Percentiles rank a stretch among this genome's conserved stretches.
These are phyloP conservation scores for Pseudovirgaria hyperparasitica DNA, from an alignment of 2,329 filamentous ascomycete species.

Conservation along the genomic window DNA sequence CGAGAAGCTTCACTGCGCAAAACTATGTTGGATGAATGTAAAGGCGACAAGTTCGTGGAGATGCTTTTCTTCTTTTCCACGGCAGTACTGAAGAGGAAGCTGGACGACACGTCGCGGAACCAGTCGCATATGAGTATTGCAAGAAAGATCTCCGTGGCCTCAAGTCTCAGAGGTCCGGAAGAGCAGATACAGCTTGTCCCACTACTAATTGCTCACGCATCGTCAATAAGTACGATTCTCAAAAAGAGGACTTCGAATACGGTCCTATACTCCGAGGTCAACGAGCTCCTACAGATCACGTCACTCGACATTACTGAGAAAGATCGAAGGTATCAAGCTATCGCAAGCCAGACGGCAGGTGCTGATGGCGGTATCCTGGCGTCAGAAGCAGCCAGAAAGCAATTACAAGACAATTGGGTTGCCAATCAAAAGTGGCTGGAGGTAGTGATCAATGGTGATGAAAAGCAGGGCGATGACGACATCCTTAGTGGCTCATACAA, in stretches of 20 bases:
- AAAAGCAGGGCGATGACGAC: conserved; percentile 41
- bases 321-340: conserved; percentile 44
- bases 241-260: conserved; percentile 47
- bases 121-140: conserved; percentile 25
- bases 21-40: conserved; percentile 95
- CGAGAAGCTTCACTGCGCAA: conserved; percentile 73
- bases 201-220: conserved; percentile 61
- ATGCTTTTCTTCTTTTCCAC: conserved; percentile 74
- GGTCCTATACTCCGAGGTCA: conserved; percentile 49
- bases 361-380: conserved; percentile 14
- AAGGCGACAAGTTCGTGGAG: conserved; percentile 81
- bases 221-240: conserved; percentile 48
- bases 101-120: conserved; percentile 41
- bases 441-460: conserved; percentile 55
- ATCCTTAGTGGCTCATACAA: conserved; percentile 58
- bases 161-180: conserved; percentile 14
- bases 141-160: conserved; percentile 36
- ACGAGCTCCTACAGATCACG: conserved; percentile 46
- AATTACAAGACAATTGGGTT: conserved; percentile 62
- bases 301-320: too few relatives aligned
- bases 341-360: conserved; percentile 14
- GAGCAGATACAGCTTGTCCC: conserved; percentile 39
- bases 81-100: conserved; percentile 59
- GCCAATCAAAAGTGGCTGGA: conserved; percentile 65
- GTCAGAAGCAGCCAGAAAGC: conserved; percentile 37